These are phyloP conservation scores for Globisporangium lucens DNA, from an alignment of 352 stramenopile species.

Conservation along the genomic window DNA sequence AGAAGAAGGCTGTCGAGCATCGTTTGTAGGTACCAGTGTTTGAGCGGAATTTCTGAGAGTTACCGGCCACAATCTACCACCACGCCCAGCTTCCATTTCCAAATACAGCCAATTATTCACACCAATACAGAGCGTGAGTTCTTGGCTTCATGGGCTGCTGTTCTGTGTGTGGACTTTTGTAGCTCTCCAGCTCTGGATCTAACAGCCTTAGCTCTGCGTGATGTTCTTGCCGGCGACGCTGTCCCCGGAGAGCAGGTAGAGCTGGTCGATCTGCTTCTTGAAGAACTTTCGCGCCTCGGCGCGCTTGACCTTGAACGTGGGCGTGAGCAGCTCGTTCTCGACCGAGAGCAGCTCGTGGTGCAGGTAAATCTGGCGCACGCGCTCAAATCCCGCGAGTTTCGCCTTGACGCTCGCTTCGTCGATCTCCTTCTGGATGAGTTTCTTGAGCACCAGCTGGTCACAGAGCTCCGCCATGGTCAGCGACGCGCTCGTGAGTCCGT, in stretches of 20 bases:
- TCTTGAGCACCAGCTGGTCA: slow-evolving; percentile 43
- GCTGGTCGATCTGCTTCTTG: slow-evolving; percentile 62
- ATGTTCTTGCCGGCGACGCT: slow-evolving; percentile 37
- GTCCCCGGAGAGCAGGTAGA: slow-evolving; percentile 66
- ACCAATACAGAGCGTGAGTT: not conserved
- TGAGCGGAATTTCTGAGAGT: not conserved
- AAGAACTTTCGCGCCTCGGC: slow-evolving; percentile 56
- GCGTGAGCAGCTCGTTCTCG: slow-evolving; percentile 95
- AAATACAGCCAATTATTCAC: slow-evolving; percentile 13
- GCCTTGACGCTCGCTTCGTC: slow-evolving; percentile 44
- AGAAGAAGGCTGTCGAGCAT: not conserved
- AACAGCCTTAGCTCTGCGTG: slow-evolving; percentile 17
- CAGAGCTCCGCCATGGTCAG: slow-evolving; percentile 46
- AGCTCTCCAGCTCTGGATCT: not conserved
- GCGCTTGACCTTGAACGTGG: slow-evolving; percentile 96
- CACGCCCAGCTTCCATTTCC: slow-evolving; percentile 1
- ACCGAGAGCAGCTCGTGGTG: slow-evolving; percentile 89
- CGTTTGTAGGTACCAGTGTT: not conserved
- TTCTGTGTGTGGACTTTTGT: not conserved
- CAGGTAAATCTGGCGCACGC: slow-evolving; percentile 88
- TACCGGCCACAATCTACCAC: not conserved
- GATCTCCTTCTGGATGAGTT: slow-evolving; percentile 46
- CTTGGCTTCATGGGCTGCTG: not conserved
- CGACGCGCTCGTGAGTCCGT: slow-evolving; percentile 23
- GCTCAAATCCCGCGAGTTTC: slow-evolving; percentile 92